Conservation (phyloP, 176 grass and related monocot species). For the Aegilops speltoides region DNA sequence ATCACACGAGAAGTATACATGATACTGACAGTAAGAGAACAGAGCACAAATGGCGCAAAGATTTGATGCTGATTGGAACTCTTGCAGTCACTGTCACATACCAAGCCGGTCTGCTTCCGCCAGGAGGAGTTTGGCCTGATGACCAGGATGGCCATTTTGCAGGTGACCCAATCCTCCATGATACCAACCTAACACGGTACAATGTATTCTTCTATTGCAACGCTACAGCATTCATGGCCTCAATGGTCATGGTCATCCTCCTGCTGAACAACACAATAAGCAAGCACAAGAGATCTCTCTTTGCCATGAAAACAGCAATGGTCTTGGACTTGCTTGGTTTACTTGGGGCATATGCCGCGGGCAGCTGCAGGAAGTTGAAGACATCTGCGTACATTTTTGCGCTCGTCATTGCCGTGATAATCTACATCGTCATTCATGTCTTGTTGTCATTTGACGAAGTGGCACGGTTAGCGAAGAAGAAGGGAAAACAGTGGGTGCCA, state of each 20-base stretch:
- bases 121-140: slow-evolving; percentile 53
- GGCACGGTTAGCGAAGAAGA: neutral
- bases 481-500: slow-evolving; percentile 7
- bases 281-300: slow-evolving; percentile 20
- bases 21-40: neutral
- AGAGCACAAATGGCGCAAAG: slow-evolving; percentile 56
- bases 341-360: slow-evolving; percentile 41
- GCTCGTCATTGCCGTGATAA: slow-evolving; percentile 33
- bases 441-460: slow-evolving; percentile 32
- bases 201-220: slow-evolving; percentile 52
- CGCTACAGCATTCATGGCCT: slow-evolving; percentile 44
- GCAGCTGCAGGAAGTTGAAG: slow-evolving; percentile 35
- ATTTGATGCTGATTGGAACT: slow-evolving; percentile 54
- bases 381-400: slow-evolving; percentile 39
- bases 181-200: slow-evolving; percentile 23
- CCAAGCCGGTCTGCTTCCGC: slow-evolving; percentile 55
- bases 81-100: slow-evolving; percentile 52
- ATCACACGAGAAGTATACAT: neutral
- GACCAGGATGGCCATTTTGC: slow-evolving; percentile 8
- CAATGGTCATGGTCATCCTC: slow-evolving; percentile 42
- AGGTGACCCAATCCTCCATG: slow-evolving; percentile 42
- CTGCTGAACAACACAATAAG: slow-evolving; percentile 39
- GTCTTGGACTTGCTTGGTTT: slow-evolving; percentile 41
- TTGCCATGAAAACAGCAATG: slow-evolving; percentile 40
- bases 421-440: slow-evolving; percentile 42